Evolutionary conservation across 1,139 yeast species (phyloP), one percentile per base, ranked within the genome.

Genomic region (Zygoascus hellenicus): DNA sequence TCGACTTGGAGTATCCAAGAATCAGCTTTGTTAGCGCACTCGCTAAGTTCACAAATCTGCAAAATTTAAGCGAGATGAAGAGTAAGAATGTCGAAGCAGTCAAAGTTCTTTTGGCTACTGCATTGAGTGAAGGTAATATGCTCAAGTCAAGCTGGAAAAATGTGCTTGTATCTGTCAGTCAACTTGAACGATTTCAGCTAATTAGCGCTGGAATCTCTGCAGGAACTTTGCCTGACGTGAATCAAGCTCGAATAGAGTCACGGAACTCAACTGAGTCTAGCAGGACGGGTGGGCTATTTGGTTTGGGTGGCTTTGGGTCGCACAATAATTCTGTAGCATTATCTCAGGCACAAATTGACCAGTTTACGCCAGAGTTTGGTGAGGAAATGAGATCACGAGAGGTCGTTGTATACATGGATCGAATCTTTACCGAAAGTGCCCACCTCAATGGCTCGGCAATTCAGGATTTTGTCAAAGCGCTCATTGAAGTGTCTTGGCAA

Each of bases 181-280:
- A 92, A 66, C 77, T 92, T 45, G 98, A 94, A 63, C 76, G 97
- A 61, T 72, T 89, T 50, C 96, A 89, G 65, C 72, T 92, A 45
- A 82, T 89, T 48, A 87, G 96, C 0, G 84, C 87, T 58, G 98
- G 97, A 47, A 79, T 88, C 45, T 92, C 87, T 53, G 88, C 92
- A 41, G 83, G 80, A 41, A 74, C 83, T 2, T 81, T 92, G 51
- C 97, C 97, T 0, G 97, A 89, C 67, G 83, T 90, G 34, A 72
- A 87, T 2, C 78, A 76, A 49, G 95, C 96, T 1, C 79, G 86
- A 58, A 61, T 81, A 38, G 80, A 78, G 11, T 40, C 74, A 5
- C 74, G 75, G 50, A 71, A 69, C 45, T 70, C 77, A 2, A 65
- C 77, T 5, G 66, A 62, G 3, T 69, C 75, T 1, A 54, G 66